Percentiles rank a stretch among this genome's conserved stretches.
These are phyloP conservation scores for Fraxinus cuspidata DNA, from an alignment of 257 asterid genomes.

Conservation along the genomic window DNA sequence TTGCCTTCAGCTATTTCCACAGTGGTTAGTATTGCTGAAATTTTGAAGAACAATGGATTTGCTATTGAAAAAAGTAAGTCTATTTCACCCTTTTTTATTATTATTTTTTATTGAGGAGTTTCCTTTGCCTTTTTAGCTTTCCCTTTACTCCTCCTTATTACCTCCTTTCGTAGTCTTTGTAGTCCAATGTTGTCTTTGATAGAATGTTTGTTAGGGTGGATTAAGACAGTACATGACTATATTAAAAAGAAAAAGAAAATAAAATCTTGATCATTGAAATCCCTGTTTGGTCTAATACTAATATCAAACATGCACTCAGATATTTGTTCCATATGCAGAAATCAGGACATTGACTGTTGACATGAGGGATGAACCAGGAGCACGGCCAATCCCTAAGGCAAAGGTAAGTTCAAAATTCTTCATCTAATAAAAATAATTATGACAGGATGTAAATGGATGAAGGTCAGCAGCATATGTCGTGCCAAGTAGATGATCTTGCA, in stretches of 20 bases:
- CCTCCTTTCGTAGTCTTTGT: background rate
- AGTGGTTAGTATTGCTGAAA: conserved; percentile 75
- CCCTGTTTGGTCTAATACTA: background rate
- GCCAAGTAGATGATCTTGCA: background rate
- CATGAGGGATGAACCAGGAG: conserved; percentile 68
- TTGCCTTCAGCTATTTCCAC: conserved; percentile 62
- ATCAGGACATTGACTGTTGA: conserved; percentile 71
- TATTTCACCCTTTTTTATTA: background rate
- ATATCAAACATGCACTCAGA: background rate
- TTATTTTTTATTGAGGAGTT: background rate
- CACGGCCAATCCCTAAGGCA: conserved; percentile 67
- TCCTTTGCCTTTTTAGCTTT: background rate
- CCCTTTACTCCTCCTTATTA: conserved; percentile 2
- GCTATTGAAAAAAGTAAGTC: conserved; percentile 69
- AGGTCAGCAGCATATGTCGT: background rate
- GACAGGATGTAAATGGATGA: background rate
- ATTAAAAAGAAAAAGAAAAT: background rate
- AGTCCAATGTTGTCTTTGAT: background rate
- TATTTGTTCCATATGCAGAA: conserved; percentile 33
- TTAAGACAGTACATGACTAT: background rate
- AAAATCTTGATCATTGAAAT: background rate
- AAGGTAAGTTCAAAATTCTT: conserved; percentile 41
- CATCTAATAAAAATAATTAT: background rate
- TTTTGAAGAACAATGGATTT: conserved; percentile 70
- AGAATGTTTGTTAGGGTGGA: background rate